Conservation (phyloP, 768 basidiomycete species). For the Lactifluus volemus region DNA sequence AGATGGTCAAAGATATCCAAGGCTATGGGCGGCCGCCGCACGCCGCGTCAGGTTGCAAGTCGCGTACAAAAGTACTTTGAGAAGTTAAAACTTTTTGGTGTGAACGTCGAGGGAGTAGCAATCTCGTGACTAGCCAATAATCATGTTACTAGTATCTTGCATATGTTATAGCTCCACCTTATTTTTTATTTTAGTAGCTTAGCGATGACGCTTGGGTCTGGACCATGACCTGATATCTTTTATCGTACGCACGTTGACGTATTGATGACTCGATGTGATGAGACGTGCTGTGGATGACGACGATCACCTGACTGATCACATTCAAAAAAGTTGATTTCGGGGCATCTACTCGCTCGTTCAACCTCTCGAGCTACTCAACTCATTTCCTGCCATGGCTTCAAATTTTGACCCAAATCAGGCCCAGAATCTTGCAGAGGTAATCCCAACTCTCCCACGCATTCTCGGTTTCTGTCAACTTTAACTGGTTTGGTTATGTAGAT, state of each 20-base stretch:
- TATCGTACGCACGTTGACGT: background rate
- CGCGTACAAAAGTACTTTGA: slow-evolving; percentile 85
- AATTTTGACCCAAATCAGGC: slow-evolving; percentile 84
- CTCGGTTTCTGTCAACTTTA: background rate
- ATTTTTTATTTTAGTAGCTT: background rate
- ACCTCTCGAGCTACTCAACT: background rate
- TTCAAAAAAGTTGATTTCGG: background rate
- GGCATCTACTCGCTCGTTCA: background rate
- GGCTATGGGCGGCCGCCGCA: slow-evolving; percentile 70
- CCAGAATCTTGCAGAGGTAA: slow-evolving; percentile 85
- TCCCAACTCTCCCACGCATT: background rate
- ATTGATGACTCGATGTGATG: too few species aligned
- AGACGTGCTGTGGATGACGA: background rate
- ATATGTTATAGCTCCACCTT: background rate
- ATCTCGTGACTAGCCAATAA: background rate
- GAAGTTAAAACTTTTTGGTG: slow-evolving; percentile 69
- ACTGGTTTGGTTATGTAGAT: slow-evolving; percentile 43
- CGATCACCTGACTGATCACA: slow-evolving; percentile 9
- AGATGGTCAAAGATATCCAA: slow-evolving; percentile 78
- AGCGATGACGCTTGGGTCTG: background rate
- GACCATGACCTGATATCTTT: background rate
- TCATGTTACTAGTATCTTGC: background rate
- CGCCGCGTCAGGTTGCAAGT: slow-evolving; percentile 80
- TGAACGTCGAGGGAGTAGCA: slow-evolving; percentile 30
- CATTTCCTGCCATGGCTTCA: slow-evolving; percentile 7